phyloP scores from a whole-genome alignment of 805 yeast species.

The Metschnikowia colocasiae region DNA sequence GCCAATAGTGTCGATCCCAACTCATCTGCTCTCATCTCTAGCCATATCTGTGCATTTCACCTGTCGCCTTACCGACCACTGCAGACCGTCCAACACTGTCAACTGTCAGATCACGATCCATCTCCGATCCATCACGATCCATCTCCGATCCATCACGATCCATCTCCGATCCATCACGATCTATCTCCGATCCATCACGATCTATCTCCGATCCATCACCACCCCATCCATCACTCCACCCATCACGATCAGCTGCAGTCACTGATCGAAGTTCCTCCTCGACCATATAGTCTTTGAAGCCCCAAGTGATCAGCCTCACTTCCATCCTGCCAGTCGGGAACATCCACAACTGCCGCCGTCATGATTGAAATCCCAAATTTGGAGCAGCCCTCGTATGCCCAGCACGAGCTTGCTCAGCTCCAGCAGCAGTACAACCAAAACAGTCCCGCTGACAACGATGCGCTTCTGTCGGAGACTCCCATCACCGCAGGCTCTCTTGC shows the following conservation, averaged over 20 bases:
- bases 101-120: too few species aligned
- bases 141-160: too few species aligned
- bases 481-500: neutral
- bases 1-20: neutral
- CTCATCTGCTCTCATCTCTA: neutral
- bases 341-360: neutral
- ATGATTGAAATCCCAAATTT: slow-evolving; percentile 47
- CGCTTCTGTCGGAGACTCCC: slow-evolving; percentile 7
- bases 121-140: too few species aligned
- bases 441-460: neutral
- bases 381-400: slow-evolving; percentile 25
- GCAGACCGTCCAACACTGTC: neutral
- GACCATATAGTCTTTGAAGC: neutral
- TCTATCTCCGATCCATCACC: too few species aligned
- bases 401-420: slow-evolving; percentile 17
- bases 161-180: too few species aligned
- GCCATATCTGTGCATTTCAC: too few species aligned
- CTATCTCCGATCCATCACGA: too few species aligned
- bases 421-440: slow-evolving; percentile 17
- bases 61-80: neutral
- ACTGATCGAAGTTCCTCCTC: too few species aligned
- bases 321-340: neutral
- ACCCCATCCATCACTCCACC: too few species aligned
- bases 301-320: neutral
- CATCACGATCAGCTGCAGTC: too few species aligned